Conservation (phyloP, 2,329 filamentous ascomycete genomes). For the Cercospora berteroae region DNA sequence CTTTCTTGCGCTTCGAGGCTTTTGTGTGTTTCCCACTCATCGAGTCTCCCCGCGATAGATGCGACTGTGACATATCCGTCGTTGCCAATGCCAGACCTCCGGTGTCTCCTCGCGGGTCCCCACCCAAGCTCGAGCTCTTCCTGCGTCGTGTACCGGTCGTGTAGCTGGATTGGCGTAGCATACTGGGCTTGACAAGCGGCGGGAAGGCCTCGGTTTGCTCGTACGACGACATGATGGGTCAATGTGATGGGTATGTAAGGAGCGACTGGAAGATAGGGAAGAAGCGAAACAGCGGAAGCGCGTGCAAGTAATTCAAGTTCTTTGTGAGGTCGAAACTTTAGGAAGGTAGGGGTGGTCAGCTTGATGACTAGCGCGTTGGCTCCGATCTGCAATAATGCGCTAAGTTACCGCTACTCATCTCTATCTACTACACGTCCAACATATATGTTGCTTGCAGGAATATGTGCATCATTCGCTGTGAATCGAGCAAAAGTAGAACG, state of each 20-base stretch:
- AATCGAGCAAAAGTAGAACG: neutral
- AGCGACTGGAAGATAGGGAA: constrained; percentile 17
- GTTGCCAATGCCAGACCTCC: constrained; percentile 53
- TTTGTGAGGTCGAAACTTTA: neutral
- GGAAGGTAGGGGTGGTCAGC: constrained; percentile 1
- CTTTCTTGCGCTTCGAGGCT: constrained; percentile 49
- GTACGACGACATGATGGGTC: constrained; percentile 13
- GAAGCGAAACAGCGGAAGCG: neutral
- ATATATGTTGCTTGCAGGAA: neutral
- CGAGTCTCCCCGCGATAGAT: constrained; percentile 14
- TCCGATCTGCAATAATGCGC: neutral
- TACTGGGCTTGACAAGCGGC: constrained; percentile 14
- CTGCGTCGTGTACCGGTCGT: constrained; percentile 23
- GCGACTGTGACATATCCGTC: constrained; percentile 11
- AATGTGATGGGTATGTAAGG: constrained; percentile 17
- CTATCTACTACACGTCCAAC: neutral
- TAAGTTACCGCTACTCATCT: neutral
- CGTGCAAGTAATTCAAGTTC: constrained; percentile 2
- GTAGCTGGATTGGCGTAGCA: constrained; percentile 19
- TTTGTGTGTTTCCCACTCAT: constrained; percentile 28
- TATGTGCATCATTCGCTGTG: neutral
- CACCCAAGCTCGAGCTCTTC: constrained; percentile 46
- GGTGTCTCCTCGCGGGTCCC: constrained; percentile 54
- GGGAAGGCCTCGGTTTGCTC: constrained; percentile 22
- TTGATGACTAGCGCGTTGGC: neutral